Percentiles rank a stretch among this genome's conserved stretches.
These are phyloP conservation scores for Malania oleifera DNA, from an alignment of 164 flowering plant genomes.

Conservation along the genomic window DNA sequence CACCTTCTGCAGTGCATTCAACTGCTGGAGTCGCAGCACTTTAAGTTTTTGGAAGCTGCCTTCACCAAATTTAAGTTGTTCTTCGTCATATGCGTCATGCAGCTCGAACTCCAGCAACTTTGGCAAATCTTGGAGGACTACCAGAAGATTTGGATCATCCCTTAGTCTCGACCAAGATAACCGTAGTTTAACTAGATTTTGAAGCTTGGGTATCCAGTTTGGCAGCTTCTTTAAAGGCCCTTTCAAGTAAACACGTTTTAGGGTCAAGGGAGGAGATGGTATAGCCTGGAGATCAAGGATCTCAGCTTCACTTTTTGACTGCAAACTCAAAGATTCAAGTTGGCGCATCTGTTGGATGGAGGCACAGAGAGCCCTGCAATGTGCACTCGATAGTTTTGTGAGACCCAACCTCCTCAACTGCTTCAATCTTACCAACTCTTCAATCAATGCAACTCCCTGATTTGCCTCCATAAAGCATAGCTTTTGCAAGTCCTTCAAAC, in stretches of 20 bases:
- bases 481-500: constrained; percentile 9
- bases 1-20: background rate
- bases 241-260: constrained; percentile 1
- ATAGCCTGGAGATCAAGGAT: constrained; percentile 1
- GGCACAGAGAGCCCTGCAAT: constrained; percentile 4
- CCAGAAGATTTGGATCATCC: constrained; percentile 9
- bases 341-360: constrained; percentile 13
- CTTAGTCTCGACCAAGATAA: background rate
- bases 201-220: constrained; percentile 11
- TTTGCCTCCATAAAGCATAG: constrained; percentile 9
- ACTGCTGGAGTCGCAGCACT: background rate
- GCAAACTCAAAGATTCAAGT: constrained; percentile 4
- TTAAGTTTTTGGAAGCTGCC: constrained; percentile 14
- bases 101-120: constrained; percentile 2
- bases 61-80: background rate
- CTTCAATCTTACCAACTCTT: constrained; percentile 3
- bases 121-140: constrained; percentile 10
- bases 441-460: background rate
- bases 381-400: background rate
- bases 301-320: background rate
- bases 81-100: background rate
- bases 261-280: background rate
- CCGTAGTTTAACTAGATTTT: background rate
- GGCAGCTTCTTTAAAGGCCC: constrained; percentile 14
- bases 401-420: constrained; percentile 15